phyloP scores from a whole-genome alignment of 805 yeast species.

The Tetrapisispora pingtungensis region DNA sequence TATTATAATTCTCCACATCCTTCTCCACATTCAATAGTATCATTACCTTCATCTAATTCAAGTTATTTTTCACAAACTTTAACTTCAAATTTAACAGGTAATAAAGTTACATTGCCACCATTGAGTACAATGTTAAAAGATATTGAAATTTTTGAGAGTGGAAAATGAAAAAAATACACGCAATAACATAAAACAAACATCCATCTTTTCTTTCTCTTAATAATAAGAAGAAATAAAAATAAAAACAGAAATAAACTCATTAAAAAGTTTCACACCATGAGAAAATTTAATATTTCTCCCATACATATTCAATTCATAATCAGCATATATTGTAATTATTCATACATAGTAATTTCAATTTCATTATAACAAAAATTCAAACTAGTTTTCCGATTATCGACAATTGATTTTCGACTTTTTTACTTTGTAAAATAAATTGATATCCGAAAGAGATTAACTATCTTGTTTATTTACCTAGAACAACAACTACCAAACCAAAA shows the following conservation, averaged over 20 bases:
- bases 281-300: neutral
- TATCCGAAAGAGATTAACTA: no score
- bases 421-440: no score
- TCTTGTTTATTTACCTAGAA: no score
- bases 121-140: slow-evolving; percentile 13
- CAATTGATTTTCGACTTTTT: no score
- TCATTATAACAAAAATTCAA: neutral
- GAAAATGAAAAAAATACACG: neutral
- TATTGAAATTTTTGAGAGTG: slow-evolving; percentile 8
- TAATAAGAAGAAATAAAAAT: no score
- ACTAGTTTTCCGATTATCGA: no score
- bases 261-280: neutral
- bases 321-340: slow-evolving; percentile 2
- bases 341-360: neutral
- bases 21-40: neutral
- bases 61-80: neutral
- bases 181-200: no score
- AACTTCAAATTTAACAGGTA: neutral
- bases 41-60: neutral
- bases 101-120: slow-evolving; percentile 16
- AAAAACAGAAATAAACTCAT: no score
- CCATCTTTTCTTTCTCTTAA: no score
- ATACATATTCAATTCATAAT: neutral
- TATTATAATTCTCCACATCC: neutral
- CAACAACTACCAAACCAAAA: no score